Conservation (phyloP, 768 basidiomycete species). For the Amanita muscaria region DNA sequence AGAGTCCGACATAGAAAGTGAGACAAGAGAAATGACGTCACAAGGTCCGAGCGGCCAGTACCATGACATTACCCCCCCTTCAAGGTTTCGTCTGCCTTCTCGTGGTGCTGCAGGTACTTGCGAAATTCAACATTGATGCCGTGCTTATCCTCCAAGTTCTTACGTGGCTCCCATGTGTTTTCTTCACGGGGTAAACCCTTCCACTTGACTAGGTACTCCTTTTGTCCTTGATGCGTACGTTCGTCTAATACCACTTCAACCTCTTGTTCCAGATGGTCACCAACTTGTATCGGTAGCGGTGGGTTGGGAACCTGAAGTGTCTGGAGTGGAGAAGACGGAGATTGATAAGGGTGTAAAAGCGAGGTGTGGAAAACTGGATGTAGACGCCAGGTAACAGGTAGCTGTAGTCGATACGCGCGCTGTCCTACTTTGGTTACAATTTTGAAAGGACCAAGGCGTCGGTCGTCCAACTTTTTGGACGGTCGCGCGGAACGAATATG, state of each 20-base stretch:
- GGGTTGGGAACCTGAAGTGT: not conserved
- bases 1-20: no score
- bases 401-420: not conserved
- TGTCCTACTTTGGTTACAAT: not conserved
- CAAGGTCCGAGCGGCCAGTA: no score
- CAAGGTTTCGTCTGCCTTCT: no score
- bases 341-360: not conserved
- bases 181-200: not conserved
- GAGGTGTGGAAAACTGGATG: not conserved
- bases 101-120: no score
- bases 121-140: no score
- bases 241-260: not conserved
- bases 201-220: not conserved
- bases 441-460: not conserved
- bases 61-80: no score
- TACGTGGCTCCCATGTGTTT: not conserved
- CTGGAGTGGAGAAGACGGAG: not conserved
- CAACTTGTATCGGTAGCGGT: not conserved
- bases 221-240: not conserved
- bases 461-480: not conserved
- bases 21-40: no score
- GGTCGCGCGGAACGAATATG: not conserved
- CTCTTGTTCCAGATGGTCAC: not conserved
- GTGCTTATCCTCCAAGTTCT: no score
- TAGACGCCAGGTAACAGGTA: not conserved